A percentile compares a stretch with the other conserved stretches of the same genome.
These are phyloP conservation scores for Coffea canephora DNA, from an alignment of 257 asterid species.

Conservation along the genomic window DNA sequence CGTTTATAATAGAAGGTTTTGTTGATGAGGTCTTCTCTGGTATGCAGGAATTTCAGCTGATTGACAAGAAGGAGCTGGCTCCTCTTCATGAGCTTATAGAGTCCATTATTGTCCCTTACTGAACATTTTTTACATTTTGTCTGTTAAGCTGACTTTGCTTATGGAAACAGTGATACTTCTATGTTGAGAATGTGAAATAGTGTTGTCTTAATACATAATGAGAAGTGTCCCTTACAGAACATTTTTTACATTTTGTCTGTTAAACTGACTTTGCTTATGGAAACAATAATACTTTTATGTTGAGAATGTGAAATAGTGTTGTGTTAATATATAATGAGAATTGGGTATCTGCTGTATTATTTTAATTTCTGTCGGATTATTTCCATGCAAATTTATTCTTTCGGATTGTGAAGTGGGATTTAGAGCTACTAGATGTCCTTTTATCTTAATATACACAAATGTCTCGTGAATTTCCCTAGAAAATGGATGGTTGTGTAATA, in stretches of 20 bases:
- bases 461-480: background rate
- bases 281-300: background rate
- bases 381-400: background rate
- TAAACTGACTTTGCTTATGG: background rate
- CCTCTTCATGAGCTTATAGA: constrained; percentile 86
- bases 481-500: background rate
- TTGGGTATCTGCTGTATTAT: background rate
- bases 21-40: background rate
- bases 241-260: constrained; percentile 1
- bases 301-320: constrained; percentile 5
- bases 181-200: constrained; percentile 1
- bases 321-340: background rate
- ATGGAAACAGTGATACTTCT: background rate
- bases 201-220: background rate
- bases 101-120: constrained; percentile 71
- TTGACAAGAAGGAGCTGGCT: constrained; percentile 87
- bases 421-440: background rate
- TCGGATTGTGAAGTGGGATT: background rate
- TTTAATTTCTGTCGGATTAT: background rate
- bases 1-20: background rate
- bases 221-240: constrained; percentile 49
- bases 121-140: constrained; percentile 14
- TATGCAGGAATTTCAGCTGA: constrained; percentile 79
- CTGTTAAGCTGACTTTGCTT: background rate
- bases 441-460: background rate